phyloP scores from a whole-genome alignment of 2,329 filamentous ascomycete genomes.

The Nothopassalora personata region DNA sequence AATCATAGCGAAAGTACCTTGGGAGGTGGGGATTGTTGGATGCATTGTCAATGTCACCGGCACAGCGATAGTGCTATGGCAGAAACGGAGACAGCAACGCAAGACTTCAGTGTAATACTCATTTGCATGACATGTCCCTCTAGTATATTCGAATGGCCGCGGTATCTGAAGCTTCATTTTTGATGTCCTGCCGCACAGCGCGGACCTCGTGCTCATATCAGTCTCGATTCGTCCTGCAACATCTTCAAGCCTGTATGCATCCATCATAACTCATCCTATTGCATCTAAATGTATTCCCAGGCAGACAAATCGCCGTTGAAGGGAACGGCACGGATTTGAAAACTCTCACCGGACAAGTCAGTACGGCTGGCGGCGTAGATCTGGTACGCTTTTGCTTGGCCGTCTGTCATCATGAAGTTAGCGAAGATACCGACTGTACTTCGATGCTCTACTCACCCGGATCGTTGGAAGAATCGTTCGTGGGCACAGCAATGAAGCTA shows the following conservation, averaged over 20 bases:
- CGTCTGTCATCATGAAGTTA: not conserved
- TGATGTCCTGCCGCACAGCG: not conserved
- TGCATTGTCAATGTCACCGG: not conserved
- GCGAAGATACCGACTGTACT: not conserved
- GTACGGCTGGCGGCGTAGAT: constrained; percentile 8
- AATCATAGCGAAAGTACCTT: not conserved
- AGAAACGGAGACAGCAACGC: not conserved
- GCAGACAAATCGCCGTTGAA: not conserved
- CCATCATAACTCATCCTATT: not conserved
- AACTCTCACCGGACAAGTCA: constrained; percentile 3
- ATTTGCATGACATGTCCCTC: not conserved
- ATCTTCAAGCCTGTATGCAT: not conserved
- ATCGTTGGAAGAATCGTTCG: constrained; percentile 3
- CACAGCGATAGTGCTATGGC: not conserved
- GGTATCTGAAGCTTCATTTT: not conserved
- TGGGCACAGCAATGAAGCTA: constrained; percentile 3
- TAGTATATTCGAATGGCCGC: not conserved
- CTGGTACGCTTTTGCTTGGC: constrained; percentile 1
- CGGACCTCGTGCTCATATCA: not conserved
- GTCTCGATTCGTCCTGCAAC: not conserved
- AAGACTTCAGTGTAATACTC: not conserved
- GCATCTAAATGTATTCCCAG: constrained; percentile 6
- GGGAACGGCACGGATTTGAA: not conserved
- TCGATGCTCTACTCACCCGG: not conserved
- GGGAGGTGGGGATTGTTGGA: not conserved